A percentile compares a stretch with the other conserved stretches of the same genome.
These are phyloP conservation scores for Ostreobium quekettii DNA, from an alignment of 139 green algal genomes.

Conservation along the genomic window DNA sequence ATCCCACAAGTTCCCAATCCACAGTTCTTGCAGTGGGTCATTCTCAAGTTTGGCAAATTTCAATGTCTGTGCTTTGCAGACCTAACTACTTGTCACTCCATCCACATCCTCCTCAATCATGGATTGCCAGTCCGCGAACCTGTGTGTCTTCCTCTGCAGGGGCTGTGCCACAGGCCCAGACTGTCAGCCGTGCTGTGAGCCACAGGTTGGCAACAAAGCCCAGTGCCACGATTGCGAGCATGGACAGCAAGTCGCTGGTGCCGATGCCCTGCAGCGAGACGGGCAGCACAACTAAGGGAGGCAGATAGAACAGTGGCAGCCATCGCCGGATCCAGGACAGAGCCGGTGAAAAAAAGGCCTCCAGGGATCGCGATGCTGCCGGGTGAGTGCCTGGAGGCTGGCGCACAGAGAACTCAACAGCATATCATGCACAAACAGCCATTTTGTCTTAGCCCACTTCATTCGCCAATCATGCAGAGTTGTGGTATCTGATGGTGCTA, in stretches of 20 bases:
- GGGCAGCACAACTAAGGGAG: slow-evolving; percentile 72
- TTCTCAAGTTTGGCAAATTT: too few relatives aligned
- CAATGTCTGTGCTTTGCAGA: too few relatives aligned
- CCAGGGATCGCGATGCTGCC: background rate
- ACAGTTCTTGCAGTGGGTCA: too few relatives aligned
- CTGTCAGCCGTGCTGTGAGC: slow-evolving; percentile 42
- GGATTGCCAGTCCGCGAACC: too few relatives aligned
- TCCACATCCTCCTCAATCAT: too few relatives aligned
- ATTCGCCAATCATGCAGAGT: background rate
- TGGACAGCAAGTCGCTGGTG: slow-evolving; percentile 35
- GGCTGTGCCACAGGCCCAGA: background rate
- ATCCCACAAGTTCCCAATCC: too few relatives aligned
- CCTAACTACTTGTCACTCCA: too few relatives aligned
- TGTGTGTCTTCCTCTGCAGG: too few relatives aligned
- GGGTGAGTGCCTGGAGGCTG: background rate
- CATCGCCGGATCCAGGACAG: slow-evolving; percentile 75
- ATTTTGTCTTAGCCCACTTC: background rate
- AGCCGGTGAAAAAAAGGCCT: slow-evolving; percentile 47
- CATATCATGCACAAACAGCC: background rate
- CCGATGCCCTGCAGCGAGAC: slow-evolving; percentile 52
- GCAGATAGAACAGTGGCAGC: slow-evolving; percentile 86
- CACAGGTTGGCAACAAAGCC: slow-evolving; percentile 55
- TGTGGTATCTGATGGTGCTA: background rate
- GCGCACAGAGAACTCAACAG: background rate
- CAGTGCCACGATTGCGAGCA: slow-evolving; percentile 34